Evolutionary conservation across 108 stramenopile species (phyloP), one percentile per base, ranked within the genome.

Genomic region (Phaeodactylum tricornutum): DNA sequence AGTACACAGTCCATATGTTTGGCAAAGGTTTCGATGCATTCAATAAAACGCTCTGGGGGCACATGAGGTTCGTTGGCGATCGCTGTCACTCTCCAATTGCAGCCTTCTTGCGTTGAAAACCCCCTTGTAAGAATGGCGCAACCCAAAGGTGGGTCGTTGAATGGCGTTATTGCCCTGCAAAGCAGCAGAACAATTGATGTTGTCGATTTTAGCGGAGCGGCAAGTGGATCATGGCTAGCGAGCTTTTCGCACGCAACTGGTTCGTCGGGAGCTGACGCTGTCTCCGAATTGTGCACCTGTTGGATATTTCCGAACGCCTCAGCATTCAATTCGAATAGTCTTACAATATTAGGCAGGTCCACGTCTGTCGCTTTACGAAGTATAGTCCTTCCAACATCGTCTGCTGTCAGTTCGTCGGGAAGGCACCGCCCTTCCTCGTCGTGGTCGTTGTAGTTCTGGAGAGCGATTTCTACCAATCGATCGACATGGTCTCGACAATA

Each of bases 71-170:
- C 64, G 47, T 75, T 73, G 7, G 54, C 67, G 30, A 90, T 60
- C 7, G 63, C 48, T 15, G 64, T 29, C 2, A 90, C 31, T 8
- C 54, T 33, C 12, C 85, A 79, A 22, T 43, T 41, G 29, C 69
- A 47, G 12, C 72, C 69, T 23, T 61, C 65, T 36, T 60, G 34
- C 57, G 65, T 54, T 8, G 75, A 74, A 53, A 63, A 72, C 1
- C 70, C 71, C 4, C 66, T 17, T 35, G 77, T 78, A 17, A 90
- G 47, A n/a, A 77, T 57, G 22, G 87, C 81, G 41, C 66, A 78
- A 9, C 79, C 87, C 30, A 85, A 60, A 7, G 81, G 87, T 29
- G 83, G 80, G 29, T 84, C 82, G 28, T 80, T 67, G 30, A 59
- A 58, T 14, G 64, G 49, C 21, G 80, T 58, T 34, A 79, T 69